phyloP scores from a whole-genome alignment of 2,329 filamentous ascomycete genomes.

The Pyrenochaeta sp. region DNA sequence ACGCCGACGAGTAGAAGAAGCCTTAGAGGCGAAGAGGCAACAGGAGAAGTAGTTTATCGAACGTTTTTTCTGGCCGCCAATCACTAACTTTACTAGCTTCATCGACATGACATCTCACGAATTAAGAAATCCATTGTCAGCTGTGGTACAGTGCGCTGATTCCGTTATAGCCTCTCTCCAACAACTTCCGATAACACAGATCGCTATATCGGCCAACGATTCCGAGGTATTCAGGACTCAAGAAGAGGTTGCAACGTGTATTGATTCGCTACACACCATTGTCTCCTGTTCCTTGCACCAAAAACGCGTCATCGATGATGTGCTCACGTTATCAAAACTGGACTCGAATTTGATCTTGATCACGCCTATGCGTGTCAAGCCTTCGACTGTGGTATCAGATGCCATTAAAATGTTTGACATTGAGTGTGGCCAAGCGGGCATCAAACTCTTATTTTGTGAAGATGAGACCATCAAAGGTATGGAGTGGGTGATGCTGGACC shows the following conservation, averaged over 20 bases:
- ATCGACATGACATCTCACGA: constrained; percentile 51
- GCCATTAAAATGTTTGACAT: constrained; percentile 41
- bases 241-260: constrained; percentile 30
- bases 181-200: constrained; percentile 13
- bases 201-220: constrained; percentile 1
- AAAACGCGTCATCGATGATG: constrained; percentile 52
- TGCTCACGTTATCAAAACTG: constrained; percentile 47
- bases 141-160: constrained; percentile 55
- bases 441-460: constrained; percentile 49
- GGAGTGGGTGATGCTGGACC: constrained; percentile 41
- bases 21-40: constrained; percentile 48
- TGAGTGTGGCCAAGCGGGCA: constrained; percentile 43
- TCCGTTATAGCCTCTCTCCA: constrained; percentile 48
- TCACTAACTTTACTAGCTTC: constrained; percentile 27
- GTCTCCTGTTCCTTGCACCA: constrained; percentile 51
- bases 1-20: constrained; percentile 43
- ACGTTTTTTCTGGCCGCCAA: not conserved
- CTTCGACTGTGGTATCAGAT: constrained; percentile 28
- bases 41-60: constrained; percentile 38
- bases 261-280: constrained; percentile 45
- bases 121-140: constrained; percentile 42
- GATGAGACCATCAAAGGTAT: constrained; percentile 51
- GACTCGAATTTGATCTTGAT: constrained; percentile 39
- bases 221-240: constrained; percentile 14
- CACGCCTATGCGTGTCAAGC: constrained; percentile 33